Base-by-base conservation (phyloP, 768 basidiomycete genomes). In the Crassisporium funariophilum region DNA sequence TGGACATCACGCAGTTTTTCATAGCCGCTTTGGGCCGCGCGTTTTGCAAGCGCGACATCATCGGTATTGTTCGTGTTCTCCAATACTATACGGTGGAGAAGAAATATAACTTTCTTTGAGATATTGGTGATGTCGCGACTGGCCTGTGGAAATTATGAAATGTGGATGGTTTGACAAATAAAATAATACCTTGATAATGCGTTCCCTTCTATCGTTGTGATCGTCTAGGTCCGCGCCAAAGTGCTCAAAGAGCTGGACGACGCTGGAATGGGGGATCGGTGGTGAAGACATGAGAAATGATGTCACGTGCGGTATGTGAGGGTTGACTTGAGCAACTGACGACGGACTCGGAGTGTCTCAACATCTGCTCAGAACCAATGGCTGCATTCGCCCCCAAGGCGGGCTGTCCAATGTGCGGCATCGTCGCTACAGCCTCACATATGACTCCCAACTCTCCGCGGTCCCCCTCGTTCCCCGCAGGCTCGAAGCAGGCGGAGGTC, bases 51-150 rank as follows among this genome's bases (percentile, higher is more conserved):
- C 10, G 57, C 54, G 15, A 55, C 54, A 24, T 66, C 63, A 48
- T 70, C 67, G 33, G 61, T 17, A n/a, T 41, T 44, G 40, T 39
- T 29, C 12, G 40, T 49, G 25, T 67, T 62, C 41, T 74, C 74
- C 56, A 62, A 58, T 3, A 70, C 64, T 48, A 84, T 70, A 40
- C 93, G 86, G 60, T 98, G 95, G 4, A 98, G 75, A 31, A 91
- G 82, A 62, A 98, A 98, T 53, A 99, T 98, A 54, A 84, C 75
- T 68, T 91, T 95, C 67, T 99, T 99, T 41, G 93, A 92, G 25
- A 89, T 75, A 56, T 84, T 89, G 19, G 95, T 98, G 41, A 92
- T 79, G 67, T 97, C 94, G 25, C 95, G 84, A 61, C 84, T 86
- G 29, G 80, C 76, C 89, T 91, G 13, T 12, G 37, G 24, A 21